Conservation (phyloP, 495 filamentous ascomycete species). For the Neurospora sp. region DNA sequence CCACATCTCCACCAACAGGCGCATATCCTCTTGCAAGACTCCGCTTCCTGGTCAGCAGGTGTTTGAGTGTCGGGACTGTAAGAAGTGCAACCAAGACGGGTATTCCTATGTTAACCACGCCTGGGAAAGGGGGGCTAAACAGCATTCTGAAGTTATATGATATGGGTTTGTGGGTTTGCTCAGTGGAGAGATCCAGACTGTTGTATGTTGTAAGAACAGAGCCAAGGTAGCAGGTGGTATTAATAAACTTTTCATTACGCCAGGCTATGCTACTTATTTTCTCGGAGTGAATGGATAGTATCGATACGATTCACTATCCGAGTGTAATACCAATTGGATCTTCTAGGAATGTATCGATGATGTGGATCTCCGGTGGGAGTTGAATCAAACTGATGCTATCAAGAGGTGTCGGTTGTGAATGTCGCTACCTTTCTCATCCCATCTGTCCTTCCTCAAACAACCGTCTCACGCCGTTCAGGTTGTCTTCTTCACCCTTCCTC, state of each 20-base stretch:
- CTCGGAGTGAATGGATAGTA: background rate
- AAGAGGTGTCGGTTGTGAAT: background rate
- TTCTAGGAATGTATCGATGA: background rate
- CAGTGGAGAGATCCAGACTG: background rate
- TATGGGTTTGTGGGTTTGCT: background rate
- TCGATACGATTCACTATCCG: background rate
- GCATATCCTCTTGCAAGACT: background rate
- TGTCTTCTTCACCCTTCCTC: background rate
- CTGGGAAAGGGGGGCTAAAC: constrained; percentile 4
- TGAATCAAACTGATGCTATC: background rate
- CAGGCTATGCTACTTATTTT: background rate
- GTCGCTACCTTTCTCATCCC: background rate
- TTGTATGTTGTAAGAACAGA: background rate
- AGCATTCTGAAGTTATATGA: background rate
- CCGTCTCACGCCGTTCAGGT: background rate
- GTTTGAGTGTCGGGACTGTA: constrained; percentile 3
- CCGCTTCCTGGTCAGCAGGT: background rate
- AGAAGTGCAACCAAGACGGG: constrained; percentile 6
- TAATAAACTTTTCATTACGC: background rate
- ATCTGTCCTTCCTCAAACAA: background rate
- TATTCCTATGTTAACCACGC: background rate
- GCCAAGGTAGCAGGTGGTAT: background rate
- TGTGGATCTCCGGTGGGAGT: background rate
- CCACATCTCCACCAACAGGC: background rate
- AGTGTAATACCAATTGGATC: background rate